These are phyloP conservation scores for Phanerochaete carnosa DNA, from an alignment of 768 basidiomycete species.

Conservation along the genomic window DNA sequence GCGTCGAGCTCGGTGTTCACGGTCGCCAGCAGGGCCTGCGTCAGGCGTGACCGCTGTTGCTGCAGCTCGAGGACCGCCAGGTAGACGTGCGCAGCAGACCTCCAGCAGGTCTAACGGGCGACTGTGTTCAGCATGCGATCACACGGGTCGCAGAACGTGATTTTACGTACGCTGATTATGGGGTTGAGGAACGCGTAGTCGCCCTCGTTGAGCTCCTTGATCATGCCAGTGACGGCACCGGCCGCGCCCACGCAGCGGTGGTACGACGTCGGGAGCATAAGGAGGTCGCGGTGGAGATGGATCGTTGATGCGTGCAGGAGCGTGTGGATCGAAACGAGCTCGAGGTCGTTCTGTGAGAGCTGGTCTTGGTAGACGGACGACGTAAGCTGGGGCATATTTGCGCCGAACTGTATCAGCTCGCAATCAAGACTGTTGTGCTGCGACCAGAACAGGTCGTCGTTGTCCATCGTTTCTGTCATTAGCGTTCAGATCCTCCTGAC, in stretches of 20 bases:
- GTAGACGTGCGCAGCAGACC: slow-evolving; percentile 35
- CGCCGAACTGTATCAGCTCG: slow-evolving; percentile 44
- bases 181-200: slow-evolving; percentile 57
- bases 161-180: slow-evolving; percentile 44
- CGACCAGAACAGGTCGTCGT: slow-evolving; percentile 30
- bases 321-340: slow-evolving; percentile 46
- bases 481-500: not conserved
- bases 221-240: slow-evolving; percentile 39
- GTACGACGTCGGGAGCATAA: slow-evolving; percentile 24
- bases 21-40: slow-evolving; percentile 15
- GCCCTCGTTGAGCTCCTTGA: slow-evolving; percentile 43
- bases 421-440: slow-evolving; percentile 42
- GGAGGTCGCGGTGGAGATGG: slow-evolving; percentile 43
- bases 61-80: slow-evolving; percentile 29
- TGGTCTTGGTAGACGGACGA: slow-evolving; percentile 24
- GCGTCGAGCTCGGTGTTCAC: slow-evolving; percentile 33
- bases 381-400: slow-evolving; percentile 37
- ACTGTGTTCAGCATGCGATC: not conserved
- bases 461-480: slow-evolving; percentile 22
- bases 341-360: slow-evolving; percentile 36
- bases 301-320: slow-evolving; percentile 48
- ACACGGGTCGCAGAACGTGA: not conserved
- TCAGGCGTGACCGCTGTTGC: slow-evolving; percentile 13
- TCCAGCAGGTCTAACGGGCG: slow-evolving; percentile 35
- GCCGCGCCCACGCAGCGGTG: slow-evolving; percentile 42